phyloP scores from a whole-genome alignment of 495 filamentous ascomycete genomes.

The Pyrenula massariospora region DNA sequence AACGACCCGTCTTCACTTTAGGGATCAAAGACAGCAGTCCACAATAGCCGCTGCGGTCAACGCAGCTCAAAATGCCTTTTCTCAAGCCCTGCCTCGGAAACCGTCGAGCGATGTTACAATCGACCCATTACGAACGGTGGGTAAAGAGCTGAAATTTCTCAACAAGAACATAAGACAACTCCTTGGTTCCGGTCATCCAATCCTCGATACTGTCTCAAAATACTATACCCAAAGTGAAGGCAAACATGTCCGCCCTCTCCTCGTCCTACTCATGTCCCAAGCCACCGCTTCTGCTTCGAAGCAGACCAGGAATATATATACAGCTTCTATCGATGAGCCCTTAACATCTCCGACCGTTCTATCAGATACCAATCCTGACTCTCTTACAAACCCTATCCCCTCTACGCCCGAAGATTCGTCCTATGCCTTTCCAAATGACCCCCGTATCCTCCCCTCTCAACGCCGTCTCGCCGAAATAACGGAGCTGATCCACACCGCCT shows the following conservation, averaged over 20 bases:
- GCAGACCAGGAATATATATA: constrained; percentile 18
- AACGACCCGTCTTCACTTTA: background rate
- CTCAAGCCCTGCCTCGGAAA: constrained; percentile 51
- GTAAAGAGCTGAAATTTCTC: constrained; percentile 90
- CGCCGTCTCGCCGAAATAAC: constrained; percentile 89
- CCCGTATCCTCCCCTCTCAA: constrained; percentile 84
- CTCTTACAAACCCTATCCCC: constrained; percentile 29
- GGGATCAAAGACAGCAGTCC: constrained; percentile 23
- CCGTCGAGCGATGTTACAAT: constrained; percentile 45
- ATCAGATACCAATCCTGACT: constrained; percentile 69
- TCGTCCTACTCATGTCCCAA: constrained; percentile 91
- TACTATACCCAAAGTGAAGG: constrained; percentile 97
- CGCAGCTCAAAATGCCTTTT: constrained; percentile 66
- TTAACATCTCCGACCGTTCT: constrained; percentile 68
- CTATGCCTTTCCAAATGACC: constrained; percentile 39
- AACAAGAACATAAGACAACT: constrained; percentile 81
- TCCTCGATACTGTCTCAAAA: constrained; percentile 88
- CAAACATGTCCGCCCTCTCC: constrained; percentile 88
- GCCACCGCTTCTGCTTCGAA: constrained; percentile 69
- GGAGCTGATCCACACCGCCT: constrained; percentile 93
- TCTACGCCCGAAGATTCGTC: constrained; percentile 34
- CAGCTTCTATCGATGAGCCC: constrained; percentile 51
- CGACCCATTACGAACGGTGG: constrained; percentile 70
- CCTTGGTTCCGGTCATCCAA: constrained; percentile 83
- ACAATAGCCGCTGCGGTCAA: constrained; percentile 60